Evolutionary conservation across 345 rosid species (phyloP).

Genomic region (Euphorbia tirucalli): DNA sequence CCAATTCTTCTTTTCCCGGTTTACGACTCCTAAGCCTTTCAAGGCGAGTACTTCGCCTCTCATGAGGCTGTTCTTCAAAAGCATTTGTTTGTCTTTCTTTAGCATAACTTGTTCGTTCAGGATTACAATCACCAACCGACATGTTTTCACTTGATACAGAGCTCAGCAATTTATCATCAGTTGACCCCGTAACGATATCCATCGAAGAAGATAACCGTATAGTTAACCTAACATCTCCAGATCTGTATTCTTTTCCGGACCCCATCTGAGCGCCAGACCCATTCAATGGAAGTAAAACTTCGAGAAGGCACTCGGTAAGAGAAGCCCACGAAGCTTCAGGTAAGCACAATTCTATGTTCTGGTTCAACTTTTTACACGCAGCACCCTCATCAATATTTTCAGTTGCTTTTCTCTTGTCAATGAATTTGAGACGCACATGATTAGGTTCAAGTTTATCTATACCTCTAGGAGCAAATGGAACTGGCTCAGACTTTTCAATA

Average conservation of each 20-base stretch:
- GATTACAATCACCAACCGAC: constrained; percentile 43
- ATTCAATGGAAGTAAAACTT: constrained; percentile 55
- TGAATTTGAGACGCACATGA: constrained; percentile 79
- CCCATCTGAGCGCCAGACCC: constrained; percentile 32
- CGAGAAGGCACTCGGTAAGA: constrained; percentile 61
- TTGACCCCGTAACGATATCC: constrained; percentile 39
- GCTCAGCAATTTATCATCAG: constrained; percentile 40
- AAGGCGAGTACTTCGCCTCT: constrained; percentile 96
- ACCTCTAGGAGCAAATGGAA: constrained; percentile 88
- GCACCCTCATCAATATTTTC: constrained; percentile 43
- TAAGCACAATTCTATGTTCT: constrained; percentile 51
- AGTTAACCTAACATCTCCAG: constrained; percentile 71
- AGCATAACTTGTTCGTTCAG: constrained; percentile 39
- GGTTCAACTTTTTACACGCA: constrained; percentile 56
- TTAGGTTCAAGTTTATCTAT: constrained; percentile 88
- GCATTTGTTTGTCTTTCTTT: constrained; percentile 55
- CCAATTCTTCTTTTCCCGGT: constrained; percentile 84
- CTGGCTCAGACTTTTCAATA: constrained; percentile 70
- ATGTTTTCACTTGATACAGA: constrained; percentile 35
- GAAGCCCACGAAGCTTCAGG: constrained; percentile 73
- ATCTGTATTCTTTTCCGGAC: constrained; percentile 34
- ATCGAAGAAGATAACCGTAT: constrained; percentile 44
- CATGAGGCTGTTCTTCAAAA: constrained; percentile 81
- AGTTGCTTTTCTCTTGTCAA: constrained; percentile 75
- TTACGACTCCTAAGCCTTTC: constrained; percentile 93